Evolutionary conservation across 805 yeast species (phyloP).

Genomic region (Yamadazyma paraphyllophila): DNA sequence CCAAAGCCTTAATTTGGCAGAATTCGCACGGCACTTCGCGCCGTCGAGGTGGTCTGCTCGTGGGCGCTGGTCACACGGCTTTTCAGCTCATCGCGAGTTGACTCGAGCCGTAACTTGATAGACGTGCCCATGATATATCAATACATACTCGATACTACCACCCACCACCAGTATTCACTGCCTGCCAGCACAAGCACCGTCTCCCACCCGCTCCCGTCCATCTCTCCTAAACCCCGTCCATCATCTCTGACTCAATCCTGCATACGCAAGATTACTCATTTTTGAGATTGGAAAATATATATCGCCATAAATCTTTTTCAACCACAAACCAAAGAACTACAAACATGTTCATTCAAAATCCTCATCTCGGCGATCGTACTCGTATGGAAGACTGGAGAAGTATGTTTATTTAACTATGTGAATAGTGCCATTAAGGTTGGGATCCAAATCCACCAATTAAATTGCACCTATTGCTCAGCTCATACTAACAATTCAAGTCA

Average conservation of each 20-base stretch:
- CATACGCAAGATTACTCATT: constrained; percentile 2
- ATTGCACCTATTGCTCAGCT: neutral
- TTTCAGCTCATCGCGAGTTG: no score
- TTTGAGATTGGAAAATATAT: neutral
- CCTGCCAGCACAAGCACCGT: neutral
- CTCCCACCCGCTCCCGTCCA: neutral
- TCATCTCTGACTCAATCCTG: constrained; percentile 1
- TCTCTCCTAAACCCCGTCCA: neutral
- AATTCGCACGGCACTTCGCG: no score
- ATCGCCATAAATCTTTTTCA: neutral
- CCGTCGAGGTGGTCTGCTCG: no score
- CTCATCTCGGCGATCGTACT: constrained; percentile 77
- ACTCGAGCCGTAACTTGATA: no score
- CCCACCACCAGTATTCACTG: neutral
- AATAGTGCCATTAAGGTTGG: neutral
- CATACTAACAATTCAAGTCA: constrained; percentile 26
- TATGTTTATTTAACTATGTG: constrained; percentile 24
- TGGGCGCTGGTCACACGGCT: no score
- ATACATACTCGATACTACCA: neutral
- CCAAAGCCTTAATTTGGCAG: no score
- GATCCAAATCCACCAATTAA: neutral
- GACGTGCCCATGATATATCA: neutral
- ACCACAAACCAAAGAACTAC: neutral
- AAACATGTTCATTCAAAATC: constrained; percentile 79
- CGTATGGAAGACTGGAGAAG: constrained; percentile 57